These are phyloP conservation scores for Pyricularia sp. DNA, from an alignment of 2,329 filamentous ascomycete genomes.

Conservation along the genomic window DNA sequence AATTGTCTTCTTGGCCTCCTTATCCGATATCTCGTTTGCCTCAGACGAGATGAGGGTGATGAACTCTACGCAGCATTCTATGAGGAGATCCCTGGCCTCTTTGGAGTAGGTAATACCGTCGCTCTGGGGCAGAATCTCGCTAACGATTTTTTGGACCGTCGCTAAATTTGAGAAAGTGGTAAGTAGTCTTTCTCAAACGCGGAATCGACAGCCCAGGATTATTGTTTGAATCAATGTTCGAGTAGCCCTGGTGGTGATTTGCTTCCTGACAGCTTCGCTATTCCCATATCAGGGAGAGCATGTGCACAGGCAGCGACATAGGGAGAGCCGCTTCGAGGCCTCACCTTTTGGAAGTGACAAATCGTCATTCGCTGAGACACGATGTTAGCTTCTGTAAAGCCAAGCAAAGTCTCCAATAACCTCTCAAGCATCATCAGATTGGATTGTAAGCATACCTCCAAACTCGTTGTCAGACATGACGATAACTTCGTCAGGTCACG, in stretches of 20 bases:
- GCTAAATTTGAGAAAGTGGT: slow-evolving; percentile 28
- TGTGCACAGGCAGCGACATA: not conserved
- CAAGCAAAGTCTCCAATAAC: slow-evolving; percentile 23
- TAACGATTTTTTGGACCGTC: slow-evolving; percentile 78
- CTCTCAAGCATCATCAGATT: slow-evolving; percentile 21
- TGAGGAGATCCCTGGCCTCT: slow-evolving; percentile 87
- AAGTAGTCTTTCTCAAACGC: not conserved
- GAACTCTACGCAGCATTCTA: slow-evolving; percentile 98
- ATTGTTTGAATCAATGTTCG: not conserved
- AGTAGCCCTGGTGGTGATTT: not conserved
- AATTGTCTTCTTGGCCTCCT: slow-evolving; percentile 98
- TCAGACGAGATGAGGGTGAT: slow-evolving; percentile 98
- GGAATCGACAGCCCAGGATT: not conserved
- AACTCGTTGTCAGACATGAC: slow-evolving; percentile 60
- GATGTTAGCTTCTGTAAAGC: not conserved
- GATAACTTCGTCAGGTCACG: slow-evolving; percentile 3
- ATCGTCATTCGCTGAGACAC: slow-evolving; percentile 46
- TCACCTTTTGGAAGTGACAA: slow-evolving; percentile 56
- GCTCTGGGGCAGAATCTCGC: slow-evolving; percentile 76
- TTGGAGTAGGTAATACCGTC: slow-evolving; percentile 80
- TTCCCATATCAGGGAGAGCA: not conserved
- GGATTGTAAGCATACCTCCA: slow-evolving; percentile 40
- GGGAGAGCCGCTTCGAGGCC: slow-evolving; percentile 9
- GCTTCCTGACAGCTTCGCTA: not conserved
- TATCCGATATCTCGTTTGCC: slow-evolving; percentile 97